Conservation (phyloP, 2,329 filamentous ascomycete species). For the Ophiosphaerella narmari region DNA sequence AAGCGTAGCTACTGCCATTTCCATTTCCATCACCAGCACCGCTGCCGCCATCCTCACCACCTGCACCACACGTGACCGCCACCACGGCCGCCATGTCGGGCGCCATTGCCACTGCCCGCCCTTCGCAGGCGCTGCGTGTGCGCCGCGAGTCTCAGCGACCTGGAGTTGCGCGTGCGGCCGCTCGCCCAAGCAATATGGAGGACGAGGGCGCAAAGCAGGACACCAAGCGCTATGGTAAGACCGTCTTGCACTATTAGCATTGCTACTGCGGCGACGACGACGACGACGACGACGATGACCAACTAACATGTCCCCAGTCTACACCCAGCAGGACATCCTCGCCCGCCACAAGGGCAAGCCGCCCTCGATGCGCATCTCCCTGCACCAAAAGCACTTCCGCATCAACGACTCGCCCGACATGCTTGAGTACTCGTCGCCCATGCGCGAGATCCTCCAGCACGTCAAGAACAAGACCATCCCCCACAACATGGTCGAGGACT, state of each 20-base stretch:
- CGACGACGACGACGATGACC: too few relatives aligned
- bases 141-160: slow-evolving; percentile 51
- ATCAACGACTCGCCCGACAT: slow-evolving; percentile 91
- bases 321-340: slow-evolving; percentile 78
- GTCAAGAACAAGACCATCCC: slow-evolving; percentile 77
- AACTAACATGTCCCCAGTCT: slow-evolving; percentile 57
- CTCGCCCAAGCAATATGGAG: slow-evolving; percentile 35
- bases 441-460: slow-evolving; percentile 81
- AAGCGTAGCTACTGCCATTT: too few relatives aligned
- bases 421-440: slow-evolving; percentile 89
- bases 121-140: slow-evolving; percentile 49
- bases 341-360: slow-evolving; percentile 73
- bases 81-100: slow-evolving; percentile 36
- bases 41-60: too few relatives aligned
- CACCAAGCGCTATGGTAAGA: slow-evolving; percentile 38
- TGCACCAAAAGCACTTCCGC: slow-evolving; percentile 79
- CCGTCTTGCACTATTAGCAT: not conserved
- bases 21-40: too few relatives aligned
- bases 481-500: slow-evolving; percentile 82
- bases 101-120: slow-evolving; percentile 39
- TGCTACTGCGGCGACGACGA: too few relatives aligned
- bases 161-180: slow-evolving; percentile 33
- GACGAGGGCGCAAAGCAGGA: slow-evolving; percentile 35
- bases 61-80: not conserved
- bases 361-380: slow-evolving; percentile 84